These are phyloP conservation scores for Saprolegnia diclina DNA, from an alignment of 352 stramenopile genomes.

Conservation along the genomic window DNA sequence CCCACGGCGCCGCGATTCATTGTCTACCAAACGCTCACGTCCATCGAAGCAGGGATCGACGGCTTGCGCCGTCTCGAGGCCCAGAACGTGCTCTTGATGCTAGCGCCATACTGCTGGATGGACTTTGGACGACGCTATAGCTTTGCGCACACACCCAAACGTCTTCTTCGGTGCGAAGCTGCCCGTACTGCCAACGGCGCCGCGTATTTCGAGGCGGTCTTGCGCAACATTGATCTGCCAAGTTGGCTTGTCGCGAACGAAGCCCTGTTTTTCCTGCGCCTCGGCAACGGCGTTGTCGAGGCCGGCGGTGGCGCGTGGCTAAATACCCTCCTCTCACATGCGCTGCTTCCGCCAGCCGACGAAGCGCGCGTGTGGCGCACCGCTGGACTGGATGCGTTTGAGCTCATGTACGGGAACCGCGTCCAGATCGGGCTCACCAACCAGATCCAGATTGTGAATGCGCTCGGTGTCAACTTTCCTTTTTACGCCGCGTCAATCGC, in stretches of 20 bases:
- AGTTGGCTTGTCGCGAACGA: background rate
- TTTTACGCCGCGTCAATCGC: constrained; percentile 7
- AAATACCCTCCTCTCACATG: background rate
- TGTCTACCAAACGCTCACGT: background rate
- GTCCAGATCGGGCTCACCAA: constrained; percentile 9
- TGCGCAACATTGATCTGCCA: constrained; percentile 10
- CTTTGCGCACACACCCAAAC: constrained; percentile 13
- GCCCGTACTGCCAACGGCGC: constrained; percentile 4
- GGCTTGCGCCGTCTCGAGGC: background rate
- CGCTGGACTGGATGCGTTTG: background rate
- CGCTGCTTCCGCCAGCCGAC: background rate
- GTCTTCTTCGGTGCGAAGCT: background rate
- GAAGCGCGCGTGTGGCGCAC: background rate
- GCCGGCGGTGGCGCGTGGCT: background rate
- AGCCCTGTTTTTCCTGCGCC: background rate
- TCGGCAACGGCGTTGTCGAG: background rate
- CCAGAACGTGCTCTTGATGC: background rate
- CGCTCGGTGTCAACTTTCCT: background rate
- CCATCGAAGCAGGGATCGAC: background rate
- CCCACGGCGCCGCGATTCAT: background rate
- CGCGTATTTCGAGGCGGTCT: constrained; percentile 10
- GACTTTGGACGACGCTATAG: background rate
- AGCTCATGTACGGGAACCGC: background rate
- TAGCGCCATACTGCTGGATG: constrained; percentile 20
- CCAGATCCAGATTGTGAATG: constrained; percentile 2